A percentile compares a stretch with the other conserved stretches of the same genome.
Evolutionary conservation across 768 basidiomycete genomes (phyloP).

Genomic region (Tephrocybe sp.): DNA sequence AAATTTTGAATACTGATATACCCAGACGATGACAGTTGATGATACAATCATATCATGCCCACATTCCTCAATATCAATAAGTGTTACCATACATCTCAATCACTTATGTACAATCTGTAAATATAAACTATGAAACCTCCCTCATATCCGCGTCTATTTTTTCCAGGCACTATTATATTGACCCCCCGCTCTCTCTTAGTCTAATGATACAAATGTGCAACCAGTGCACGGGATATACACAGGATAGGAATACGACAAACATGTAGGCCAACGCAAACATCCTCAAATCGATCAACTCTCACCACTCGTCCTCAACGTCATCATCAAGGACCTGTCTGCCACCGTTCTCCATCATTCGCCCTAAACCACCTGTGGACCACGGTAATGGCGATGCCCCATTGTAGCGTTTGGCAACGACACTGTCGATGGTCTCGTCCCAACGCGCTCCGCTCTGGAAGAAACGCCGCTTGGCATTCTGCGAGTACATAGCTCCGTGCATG

Average conservation of each 20-base stretch:
- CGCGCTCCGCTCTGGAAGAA: slow-evolving; percentile 54
- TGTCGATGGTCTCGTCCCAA: slow-evolving; percentile 32
- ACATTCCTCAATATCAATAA: too few relatives aligned
- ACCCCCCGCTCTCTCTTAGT: too few relatives aligned
- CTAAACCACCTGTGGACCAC: slow-evolving; percentile 8
- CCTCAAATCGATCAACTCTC: slow-evolving; percentile 16
- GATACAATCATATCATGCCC: too few relatives aligned
- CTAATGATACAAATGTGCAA: neutral
- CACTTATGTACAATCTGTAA: too few relatives aligned
- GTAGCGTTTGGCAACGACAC: slow-evolving; percentile 20
- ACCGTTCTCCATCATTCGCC: slow-evolving; percentile 24
- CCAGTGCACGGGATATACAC: neutral
- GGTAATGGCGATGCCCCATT: slow-evolving; percentile 13
- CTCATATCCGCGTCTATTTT: too few relatives aligned
- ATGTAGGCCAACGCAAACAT: neutral
- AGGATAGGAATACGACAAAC: neutral
- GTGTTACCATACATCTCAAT: too few relatives aligned
- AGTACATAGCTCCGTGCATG: slow-evolving; percentile 27
- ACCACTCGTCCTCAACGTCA: slow-evolving; percentile 24
- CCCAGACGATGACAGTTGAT: too few relatives aligned
- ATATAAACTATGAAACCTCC: too few relatives aligned
- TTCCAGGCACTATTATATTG: too few relatives aligned
- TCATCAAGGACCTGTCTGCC: slow-evolving; percentile 16
- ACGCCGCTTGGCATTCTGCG: slow-evolving; percentile 39
- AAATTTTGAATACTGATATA: too few relatives aligned